Evolutionary conservation across 202 grass and related monocot genomes (phyloP), one percentile per base, ranked within the genome.

Genomic region (Eragrostis tef): DNA sequence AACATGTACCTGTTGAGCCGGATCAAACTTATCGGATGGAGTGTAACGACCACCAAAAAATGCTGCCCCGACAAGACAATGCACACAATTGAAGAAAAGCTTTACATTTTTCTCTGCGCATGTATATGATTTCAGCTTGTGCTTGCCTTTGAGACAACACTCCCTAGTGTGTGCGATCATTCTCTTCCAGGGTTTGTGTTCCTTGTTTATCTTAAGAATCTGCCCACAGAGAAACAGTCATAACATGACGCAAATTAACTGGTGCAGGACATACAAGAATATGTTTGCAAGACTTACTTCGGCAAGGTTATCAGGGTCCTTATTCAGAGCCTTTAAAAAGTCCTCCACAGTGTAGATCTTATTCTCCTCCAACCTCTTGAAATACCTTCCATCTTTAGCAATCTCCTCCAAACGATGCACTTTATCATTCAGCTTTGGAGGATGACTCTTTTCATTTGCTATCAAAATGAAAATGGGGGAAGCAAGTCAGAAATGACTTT

Each of bases 401-500:
- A 91, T 81, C 7, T 22, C 36, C 6, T 81, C 59, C 21, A 87
- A 68, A 20, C 78, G 81, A 83, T 83, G 64, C 19, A 91, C 85
- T n/a, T 47, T 15, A 8, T 94, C 66, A 1, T 60, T 16, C 27
- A 73, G 41, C 20, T 22, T 42, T 36, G 91, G 91, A 13, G 85
- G 86, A 64, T 88, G 14, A 5, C 78, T 77, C 63, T 93, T 94
- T 34, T 81, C 36, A 67, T 86, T 79, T 42, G 7, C 92, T 91
- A 31, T 36, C 43, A 22, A 82, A 47, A 42, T 0, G 64, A 34
- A 71, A 47, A 84, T 12, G 7, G 12, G 19, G 12, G 27, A 16
- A 19, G 17, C 7, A 49, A 6, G 11, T 70, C 12, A 49, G 31
- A 16, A 41, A 21, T 39, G 2, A 11, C 10, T 73, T 3, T 0